Evolutionary conservation across 352 stramenopile species (phyloP).

Genomic region (Phytophthora foliorum): DNA sequence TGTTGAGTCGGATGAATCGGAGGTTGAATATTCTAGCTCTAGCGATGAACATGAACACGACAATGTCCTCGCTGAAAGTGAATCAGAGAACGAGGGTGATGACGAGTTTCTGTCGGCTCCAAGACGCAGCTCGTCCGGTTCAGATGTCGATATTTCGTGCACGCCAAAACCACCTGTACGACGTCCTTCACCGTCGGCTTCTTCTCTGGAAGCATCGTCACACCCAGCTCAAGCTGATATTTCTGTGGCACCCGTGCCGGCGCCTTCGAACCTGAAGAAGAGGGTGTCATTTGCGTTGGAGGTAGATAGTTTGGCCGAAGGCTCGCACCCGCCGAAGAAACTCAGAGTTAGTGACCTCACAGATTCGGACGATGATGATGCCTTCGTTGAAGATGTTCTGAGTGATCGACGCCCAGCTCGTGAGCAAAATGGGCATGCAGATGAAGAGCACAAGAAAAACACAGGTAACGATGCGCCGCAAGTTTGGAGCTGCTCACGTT

Average conservation of each 20-base stretch:
- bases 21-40: slow-evolving; percentile 46
- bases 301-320: slow-evolving; percentile 8
- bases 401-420: slow-evolving; percentile 13
- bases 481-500: slow-evolving; percentile 79
- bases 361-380: slow-evolving; percentile 41
- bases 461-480: slow-evolving; percentile 26
- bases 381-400: slow-evolving; percentile 36
- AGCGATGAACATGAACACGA: slow-evolving; percentile 44
- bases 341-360: slow-evolving; percentile 24
- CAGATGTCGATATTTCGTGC: slow-evolving; percentile 38
- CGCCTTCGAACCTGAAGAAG: slow-evolving; percentile 19
- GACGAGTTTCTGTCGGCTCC: slow-evolving; percentile 14
- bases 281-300: slow-evolving; percentile 39
- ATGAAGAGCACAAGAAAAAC: slow-evolving; percentile 62
- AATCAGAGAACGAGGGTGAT: slow-evolving; percentile 41
- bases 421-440: slow-evolving; percentile 18
- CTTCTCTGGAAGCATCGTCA: slow-evolving; percentile 28
- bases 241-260: background rate
- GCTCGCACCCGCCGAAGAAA: slow-evolving; percentile 33
- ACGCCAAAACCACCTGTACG: slow-evolving; percentile 23
- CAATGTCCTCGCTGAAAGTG: slow-evolving; percentile 39
- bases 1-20: slow-evolving; percentile 61
- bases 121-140: background rate
- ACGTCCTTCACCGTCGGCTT: background rate
- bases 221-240: slow-evolving; percentile 1